phyloP scores from a whole-genome alignment of 352 stramenopile species.

The Peronosclerospora sorghi region DNA sequence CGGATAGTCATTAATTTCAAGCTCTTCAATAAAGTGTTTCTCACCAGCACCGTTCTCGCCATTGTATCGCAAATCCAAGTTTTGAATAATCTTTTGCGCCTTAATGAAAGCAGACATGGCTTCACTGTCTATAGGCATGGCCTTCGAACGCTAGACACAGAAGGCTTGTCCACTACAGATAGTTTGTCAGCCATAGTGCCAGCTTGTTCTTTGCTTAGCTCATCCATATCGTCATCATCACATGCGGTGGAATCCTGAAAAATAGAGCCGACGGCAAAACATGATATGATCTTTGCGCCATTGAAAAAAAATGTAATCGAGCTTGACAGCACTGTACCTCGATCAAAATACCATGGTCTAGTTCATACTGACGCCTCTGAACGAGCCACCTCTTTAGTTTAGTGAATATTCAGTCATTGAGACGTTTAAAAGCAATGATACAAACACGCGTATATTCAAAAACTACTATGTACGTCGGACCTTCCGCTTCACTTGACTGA shows the following conservation, averaged over 20 bases:
- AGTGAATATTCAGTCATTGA: too few relatives aligned
- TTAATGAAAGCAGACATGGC: constrained; percentile 67
- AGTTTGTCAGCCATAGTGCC: constrained; percentile 11
- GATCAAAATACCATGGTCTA: constrained; percentile 75
- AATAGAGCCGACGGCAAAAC: background rate
- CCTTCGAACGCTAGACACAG: constrained; percentile 9
- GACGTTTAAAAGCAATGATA: too few relatives aligned
- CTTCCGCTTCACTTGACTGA: too few relatives aligned
- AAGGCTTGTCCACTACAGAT: too few relatives aligned
- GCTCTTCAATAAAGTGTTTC: constrained; percentile 79
- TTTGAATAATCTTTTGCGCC: constrained; percentile 78
- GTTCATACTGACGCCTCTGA: constrained; percentile 85
- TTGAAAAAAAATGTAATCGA: background rate
- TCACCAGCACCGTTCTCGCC: constrained; percentile 26
- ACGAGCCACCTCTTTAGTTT: too few relatives aligned
- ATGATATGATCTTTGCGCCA: too few relatives aligned
- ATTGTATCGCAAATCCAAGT: constrained; percentile 71
- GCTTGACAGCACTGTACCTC: constrained; percentile 26
- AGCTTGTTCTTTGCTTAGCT: constrained; percentile 18
- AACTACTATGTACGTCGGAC: too few relatives aligned
- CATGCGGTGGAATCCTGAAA: constrained; percentile 33
- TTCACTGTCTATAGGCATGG: constrained; percentile 33
- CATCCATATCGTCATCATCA: constrained; percentile 49
- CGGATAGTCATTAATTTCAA: constrained; percentile 93
- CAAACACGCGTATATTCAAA: too few relatives aligned